Conservation (phyloP, 106 monocot species). For the Dendrobium catenatum region DNA sequence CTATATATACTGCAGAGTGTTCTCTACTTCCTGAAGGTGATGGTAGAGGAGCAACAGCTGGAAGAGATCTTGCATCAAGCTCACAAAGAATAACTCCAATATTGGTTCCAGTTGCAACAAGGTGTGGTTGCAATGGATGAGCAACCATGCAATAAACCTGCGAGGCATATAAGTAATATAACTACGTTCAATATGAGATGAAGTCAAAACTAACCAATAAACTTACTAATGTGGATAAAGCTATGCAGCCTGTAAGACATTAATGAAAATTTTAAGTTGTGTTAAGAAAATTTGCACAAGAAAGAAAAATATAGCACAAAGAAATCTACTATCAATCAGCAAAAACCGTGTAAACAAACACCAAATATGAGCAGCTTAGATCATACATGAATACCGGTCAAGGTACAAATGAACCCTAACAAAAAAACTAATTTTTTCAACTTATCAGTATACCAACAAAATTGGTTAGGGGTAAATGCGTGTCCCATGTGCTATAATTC, state of each 20-base stretch:
- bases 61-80: slow-evolving; percentile 94
- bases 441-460: not conserved
- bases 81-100: slow-evolving; percentile 93
- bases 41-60: slow-evolving; percentile 72
- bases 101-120: slow-evolving; percentile 97
- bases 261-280: not conserved
- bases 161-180: slow-evolving; percentile 1
- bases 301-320: not conserved
- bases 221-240: not conserved
- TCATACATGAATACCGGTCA: not conserved
- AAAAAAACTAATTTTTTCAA: not conserved
- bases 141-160: slow-evolving; percentile 99
- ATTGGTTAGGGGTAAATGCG: not conserved
- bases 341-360: not conserved
- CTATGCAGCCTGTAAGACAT: not conserved
- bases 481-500: not conserved
- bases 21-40: slow-evolving; percentile 78
- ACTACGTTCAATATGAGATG: not conserved
- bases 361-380: not conserved
- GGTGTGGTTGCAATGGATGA: slow-evolving; percentile 96
- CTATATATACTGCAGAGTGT: slow-evolving; percentile 88
- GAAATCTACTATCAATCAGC: not conserved
- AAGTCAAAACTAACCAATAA: not conserved
- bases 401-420: not conserved
- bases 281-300: not conserved